Evolutionary conservation across 2,329 filamentous ascomycete species (phyloP).

Genomic region (Diaporthe nobilis): DNA sequence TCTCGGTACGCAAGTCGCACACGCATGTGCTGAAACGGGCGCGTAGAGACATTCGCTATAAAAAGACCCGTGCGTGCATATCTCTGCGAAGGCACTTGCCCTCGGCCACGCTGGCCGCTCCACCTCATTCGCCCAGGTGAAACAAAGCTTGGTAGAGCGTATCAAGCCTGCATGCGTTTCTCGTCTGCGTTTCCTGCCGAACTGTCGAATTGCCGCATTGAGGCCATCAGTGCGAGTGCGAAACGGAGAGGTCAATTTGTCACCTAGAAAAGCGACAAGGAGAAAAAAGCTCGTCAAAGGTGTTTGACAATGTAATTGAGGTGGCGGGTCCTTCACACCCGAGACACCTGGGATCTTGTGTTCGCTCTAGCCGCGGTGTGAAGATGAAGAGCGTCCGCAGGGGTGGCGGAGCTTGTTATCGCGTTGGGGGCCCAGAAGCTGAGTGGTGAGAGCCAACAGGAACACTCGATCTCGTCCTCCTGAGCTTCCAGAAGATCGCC

Average conservation of each 20-base stretch:
- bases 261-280: background rate
- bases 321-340: background rate
- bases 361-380: background rate
- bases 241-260: constrained; percentile 10
- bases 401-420: constrained; percentile 2
- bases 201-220: constrained; percentile 1
- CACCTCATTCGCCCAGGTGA: constrained; percentile 28
- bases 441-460: background rate
- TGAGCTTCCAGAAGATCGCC: background rate
- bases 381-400: background rate
- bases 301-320: constrained; percentile 4
- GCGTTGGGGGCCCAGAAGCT: background rate
- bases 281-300: background rate
- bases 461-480: background rate
- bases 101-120: background rate
- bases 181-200: background rate
- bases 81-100: background rate
- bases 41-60: constrained; percentile 24
- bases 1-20: constrained; percentile 29
- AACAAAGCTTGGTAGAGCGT: constrained; percentile 29
- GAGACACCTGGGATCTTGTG: constrained; percentile 1
- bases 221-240: constrained; percentile 19
- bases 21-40: constrained; percentile 29
- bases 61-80: constrained; percentile 31
- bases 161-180: constrained; percentile 12